Base-by-base conservation (phyloP, 2,329 filamentous ascomycete genomes). In the Aureobasidium namibiae region DNA sequence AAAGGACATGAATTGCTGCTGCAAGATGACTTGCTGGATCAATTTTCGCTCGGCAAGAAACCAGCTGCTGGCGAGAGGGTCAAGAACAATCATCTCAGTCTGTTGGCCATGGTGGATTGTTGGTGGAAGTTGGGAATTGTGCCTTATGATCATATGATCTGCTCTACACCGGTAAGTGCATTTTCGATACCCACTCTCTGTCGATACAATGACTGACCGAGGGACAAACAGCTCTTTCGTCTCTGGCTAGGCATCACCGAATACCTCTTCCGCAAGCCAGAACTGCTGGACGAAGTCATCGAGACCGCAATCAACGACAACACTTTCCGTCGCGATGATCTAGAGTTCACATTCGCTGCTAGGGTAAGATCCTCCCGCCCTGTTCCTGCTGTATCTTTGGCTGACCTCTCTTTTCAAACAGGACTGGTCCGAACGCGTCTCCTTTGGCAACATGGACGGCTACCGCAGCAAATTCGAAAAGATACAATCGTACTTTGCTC, bases 81-180 rank as follows among this genome's bases (percentile, higher is more conserved):
- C 21, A 90, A 88, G 56, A 99, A 99, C 75, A 99, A 94, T 71
- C 95, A 99, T 73, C 81, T 99, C 31, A 92, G 87, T 70, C 80
- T 99, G 60, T 81, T 99, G 45, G 94, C 92, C 48, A 99, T 99
- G 84, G 95, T 97, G 44, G 94, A 99, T 76, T 97, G 92, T 75
- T 99, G 94, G 94, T 94, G 89, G 70, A 89, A 90, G 65, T 81
- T 97, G 46, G 88, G 86, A 34, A 99, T 96, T 67, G 88, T 95
- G 49, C 94, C 94, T 0, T 99, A 99, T 73, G 92, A 99, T 74
- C 95, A 99, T 78, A 99, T 99, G 92, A 95, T 99, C 66, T 99
- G 94, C 77, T 96, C 91, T 57, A 99, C 94, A 39, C 94, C 94
- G 50, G 83, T 86, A 69, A 71, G 81, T 76, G 2, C n/a, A 11